Conservation (phyloP, 345 rosid genomes). For the Boechera retrofracta region DNA sequence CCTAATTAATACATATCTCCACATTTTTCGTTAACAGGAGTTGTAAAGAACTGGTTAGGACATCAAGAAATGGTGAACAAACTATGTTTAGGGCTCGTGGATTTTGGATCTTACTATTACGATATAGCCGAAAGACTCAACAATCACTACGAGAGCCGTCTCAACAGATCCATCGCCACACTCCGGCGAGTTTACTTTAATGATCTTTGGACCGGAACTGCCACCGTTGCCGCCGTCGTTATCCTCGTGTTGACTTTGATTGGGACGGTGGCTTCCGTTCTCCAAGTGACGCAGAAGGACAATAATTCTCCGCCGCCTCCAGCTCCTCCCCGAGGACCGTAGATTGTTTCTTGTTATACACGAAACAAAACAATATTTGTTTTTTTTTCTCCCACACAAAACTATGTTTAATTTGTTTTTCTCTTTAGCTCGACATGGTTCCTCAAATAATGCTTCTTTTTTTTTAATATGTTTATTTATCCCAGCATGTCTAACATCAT, state of each 20-base stretch:
- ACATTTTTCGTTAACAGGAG: neutral
- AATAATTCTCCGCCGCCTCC: neutral
- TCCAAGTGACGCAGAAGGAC: conserved; percentile 18
- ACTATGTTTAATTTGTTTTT: neutral
- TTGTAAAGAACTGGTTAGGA: conserved; percentile 37
- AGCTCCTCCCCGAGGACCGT: neutral
- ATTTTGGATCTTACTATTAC: conserved; percentile 4
- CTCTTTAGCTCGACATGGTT: neutral
- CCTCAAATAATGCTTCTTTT: neutral
- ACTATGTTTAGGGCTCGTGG: conserved; percentile 30
- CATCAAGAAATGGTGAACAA: conserved; percentile 38
- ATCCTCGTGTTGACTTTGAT: conserved; percentile 31
- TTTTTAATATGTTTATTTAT: neutral
- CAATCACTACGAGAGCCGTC: neutral
- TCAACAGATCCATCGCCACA: conserved; percentile 28
- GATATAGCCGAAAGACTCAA: neutral
- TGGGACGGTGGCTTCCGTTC: conserved; percentile 37
- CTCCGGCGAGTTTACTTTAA: conserved; percentile 43
- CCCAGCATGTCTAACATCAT: neutral
- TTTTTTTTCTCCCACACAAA: neutral
- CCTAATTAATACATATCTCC: neutral
- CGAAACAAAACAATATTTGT: neutral
- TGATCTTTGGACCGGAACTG: conserved; percentile 45
- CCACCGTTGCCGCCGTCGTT: conserved; percentile 21
- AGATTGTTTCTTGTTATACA: neutral